Conservation (phyloP, 208 protist species). For the Acanthamoeba culbertsoni region DNA sequence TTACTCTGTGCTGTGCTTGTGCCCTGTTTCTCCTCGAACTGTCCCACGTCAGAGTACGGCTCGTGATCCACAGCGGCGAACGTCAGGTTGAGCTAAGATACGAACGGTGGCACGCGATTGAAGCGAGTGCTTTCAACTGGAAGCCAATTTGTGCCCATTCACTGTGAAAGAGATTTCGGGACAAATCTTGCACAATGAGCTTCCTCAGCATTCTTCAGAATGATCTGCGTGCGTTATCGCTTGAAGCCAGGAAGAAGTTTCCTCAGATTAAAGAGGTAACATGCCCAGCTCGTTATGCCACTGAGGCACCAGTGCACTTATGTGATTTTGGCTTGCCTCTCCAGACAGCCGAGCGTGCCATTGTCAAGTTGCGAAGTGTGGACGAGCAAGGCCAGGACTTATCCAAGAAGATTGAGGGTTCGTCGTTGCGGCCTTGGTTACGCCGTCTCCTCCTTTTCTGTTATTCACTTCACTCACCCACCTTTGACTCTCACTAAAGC, state of each 20-base stretch:
- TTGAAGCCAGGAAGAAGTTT: conserved; percentile 40
- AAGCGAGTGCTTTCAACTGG: neutral
- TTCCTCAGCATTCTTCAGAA: conserved; percentile 53
- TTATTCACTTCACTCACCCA: neutral
- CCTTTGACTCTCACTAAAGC: neutral
- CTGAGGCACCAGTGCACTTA: neutral
- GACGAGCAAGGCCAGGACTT: conserved; percentile 20
- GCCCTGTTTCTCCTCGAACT: too few relatives aligned
- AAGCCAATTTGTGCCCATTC: neutral
- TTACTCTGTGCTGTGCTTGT: too few relatives aligned
- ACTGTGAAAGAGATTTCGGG: neutral
- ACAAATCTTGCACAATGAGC: neutral
- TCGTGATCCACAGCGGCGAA: too few relatives aligned
- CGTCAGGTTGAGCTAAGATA: too few relatives aligned
- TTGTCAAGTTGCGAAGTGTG: conserved; percentile 35
- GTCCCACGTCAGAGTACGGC: too few relatives aligned
- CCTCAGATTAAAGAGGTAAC: conserved; percentile 56
- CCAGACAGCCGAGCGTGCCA: conserved; percentile 18
- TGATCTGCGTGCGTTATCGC: neutral
- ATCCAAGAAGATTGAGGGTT: conserved; percentile 50
- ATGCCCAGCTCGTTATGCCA: neutral
- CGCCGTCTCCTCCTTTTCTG: neutral
- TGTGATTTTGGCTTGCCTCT: neutral
- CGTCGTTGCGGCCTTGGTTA: neutral
- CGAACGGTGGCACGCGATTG: too few relatives aligned